Conservation (phyloP, 2,329 filamentous ascomycete species). For the Ophiostoma piceae region DNA sequence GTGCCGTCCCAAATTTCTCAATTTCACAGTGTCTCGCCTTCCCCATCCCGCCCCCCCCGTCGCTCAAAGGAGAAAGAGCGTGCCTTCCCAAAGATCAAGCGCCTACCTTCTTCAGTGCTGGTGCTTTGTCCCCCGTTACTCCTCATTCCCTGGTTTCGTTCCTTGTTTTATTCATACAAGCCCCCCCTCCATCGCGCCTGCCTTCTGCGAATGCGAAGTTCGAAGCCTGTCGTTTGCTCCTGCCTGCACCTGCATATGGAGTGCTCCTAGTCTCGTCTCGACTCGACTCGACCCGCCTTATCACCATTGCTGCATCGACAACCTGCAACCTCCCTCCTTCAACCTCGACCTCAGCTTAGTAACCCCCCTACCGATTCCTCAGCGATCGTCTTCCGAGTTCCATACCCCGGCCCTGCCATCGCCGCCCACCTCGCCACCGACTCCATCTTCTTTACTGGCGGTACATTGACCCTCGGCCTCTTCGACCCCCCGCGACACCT, state of each 20-base stretch:
- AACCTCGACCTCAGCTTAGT: not conserved
- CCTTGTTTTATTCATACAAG: constrained; percentile 10
- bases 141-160: constrained; percentile 14
- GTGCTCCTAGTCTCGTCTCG: not conserved
- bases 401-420: not conserved
- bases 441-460: not conserved
- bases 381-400: not conserved
- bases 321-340: not conserved
- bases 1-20: not conserved
- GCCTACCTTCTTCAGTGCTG: not conserved
- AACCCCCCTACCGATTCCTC: not conserved
- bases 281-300: constrained; percentile 9
- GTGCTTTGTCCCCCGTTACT: constrained; percentile 4
- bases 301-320: not conserved
- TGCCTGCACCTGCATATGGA: constrained; percentile 10
- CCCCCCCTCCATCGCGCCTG: constrained; percentile 3
- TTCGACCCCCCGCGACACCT: not conserved
- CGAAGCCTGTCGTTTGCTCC: not conserved
- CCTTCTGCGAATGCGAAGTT: not conserved
- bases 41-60: constrained; percentile 12
- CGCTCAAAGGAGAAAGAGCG: constrained; percentile 14
- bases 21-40: constrained; percentile 2
- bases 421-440: not conserved
- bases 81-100: constrained; percentile 6
- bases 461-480: not conserved